Evolutionary conservation across 1,139 yeast species (phyloP).

Genomic region (Nakaseomyces bracarensis): DNA sequence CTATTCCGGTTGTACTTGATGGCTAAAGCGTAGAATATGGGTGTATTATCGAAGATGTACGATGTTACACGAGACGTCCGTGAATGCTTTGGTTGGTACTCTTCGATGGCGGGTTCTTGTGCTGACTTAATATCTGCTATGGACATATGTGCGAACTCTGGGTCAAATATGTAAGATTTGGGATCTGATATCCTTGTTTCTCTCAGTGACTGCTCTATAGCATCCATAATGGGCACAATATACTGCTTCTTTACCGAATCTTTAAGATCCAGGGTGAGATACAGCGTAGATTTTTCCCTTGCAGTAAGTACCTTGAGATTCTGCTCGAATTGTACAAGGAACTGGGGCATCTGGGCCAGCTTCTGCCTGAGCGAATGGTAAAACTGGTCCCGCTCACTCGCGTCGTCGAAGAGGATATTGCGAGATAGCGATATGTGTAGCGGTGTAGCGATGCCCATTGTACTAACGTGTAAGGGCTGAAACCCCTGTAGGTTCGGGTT

Average conservation of each 20-base stretch:
- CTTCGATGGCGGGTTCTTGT: not conserved
- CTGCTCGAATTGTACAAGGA: not conserved
- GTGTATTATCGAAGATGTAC: not conserved
- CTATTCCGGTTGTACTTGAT: slow-evolving; percentile 13
- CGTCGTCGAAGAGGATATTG: slow-evolving; percentile 11
- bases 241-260: not conserved
- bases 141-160: slow-evolving; percentile 14
- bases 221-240: not conserved
- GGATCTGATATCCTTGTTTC: slow-evolving; percentile 7
- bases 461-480: slow-evolving; percentile 18
- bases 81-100: not conserved
- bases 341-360: not conserved
- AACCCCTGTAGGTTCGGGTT: slow-evolving; percentile 9
- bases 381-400: slow-evolving; percentile 13
- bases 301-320: not conserved
- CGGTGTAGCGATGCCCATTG: slow-evolving; percentile 20
- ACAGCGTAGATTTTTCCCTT: not conserved
- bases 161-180: slow-evolving; percentile 7
- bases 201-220: slow-evolving; percentile 6
- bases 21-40: slow-evolving; percentile 7
- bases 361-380: slow-evolving; percentile 9
- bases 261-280: slow-evolving; percentile 4
- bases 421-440: slow-evolving; percentile 21
- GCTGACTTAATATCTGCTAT: slow-evolving; percentile 10
- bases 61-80: not conserved